Evolutionary conservation across 2,329 filamentous ascomycete genomes (phyloP).

Genomic region (Capronia epimyces): DNA sequence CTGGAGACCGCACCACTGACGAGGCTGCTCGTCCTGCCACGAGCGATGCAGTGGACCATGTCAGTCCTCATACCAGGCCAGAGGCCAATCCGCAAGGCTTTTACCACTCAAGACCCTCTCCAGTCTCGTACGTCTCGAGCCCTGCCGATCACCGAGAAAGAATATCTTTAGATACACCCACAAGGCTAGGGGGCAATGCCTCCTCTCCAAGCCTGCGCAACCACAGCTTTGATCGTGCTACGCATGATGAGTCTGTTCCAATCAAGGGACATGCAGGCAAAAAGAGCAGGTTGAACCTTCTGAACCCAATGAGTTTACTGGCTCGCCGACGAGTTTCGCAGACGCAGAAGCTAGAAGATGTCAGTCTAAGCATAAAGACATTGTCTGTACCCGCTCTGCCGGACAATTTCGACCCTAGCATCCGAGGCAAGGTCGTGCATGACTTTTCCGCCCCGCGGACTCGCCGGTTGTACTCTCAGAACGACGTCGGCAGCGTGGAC

Average conservation of each 20-base stretch:
- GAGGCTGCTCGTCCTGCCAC: constrained; percentile 23
- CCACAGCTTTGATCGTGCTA: constrained; percentile 17
- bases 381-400: constrained; percentile 48
- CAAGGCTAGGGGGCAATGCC: constrained; percentile 12
- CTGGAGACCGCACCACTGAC: constrained; percentile 14
- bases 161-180: constrained; percentile 11
- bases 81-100: not conserved
- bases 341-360: constrained; percentile 46
- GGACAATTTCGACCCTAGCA: constrained; percentile 59
- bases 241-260: constrained; percentile 15
- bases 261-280: constrained; percentile 39
- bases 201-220: constrained; percentile 19
- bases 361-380: constrained; percentile 46
- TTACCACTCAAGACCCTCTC: constrained; percentile 5
- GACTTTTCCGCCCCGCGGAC: constrained; percentile 59
- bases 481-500: constrained; percentile 18
- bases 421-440: constrained; percentile 58
- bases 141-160: constrained; percentile 5
- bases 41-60: constrained; percentile 18
- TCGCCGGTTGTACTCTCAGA: constrained; percentile 38
- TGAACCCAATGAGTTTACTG: constrained; percentile 58
- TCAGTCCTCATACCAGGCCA: not conserved
- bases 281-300: constrained; percentile 48
- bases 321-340: constrained; percentile 54
- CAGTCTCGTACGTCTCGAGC: constrained; percentile 1